A percentile compares a stretch with the other conserved stretches of the same genome.
Evolutionary conservation across 768 basidiomycete genomes (phyloP).

Genomic region (Serendipita vermifera): DNA sequence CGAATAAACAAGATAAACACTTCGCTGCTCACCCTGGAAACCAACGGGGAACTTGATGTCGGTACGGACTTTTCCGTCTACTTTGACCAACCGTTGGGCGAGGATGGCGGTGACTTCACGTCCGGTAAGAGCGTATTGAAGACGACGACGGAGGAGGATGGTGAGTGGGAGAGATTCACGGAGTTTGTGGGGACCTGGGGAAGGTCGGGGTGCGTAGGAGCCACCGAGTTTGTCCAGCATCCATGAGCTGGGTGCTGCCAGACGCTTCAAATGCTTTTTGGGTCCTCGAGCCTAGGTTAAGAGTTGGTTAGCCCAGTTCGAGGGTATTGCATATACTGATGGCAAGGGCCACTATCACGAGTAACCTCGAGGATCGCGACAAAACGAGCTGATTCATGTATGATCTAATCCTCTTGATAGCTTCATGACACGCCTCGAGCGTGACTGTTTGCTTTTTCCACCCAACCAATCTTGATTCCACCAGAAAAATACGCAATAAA

Average conservation of each 20-base stretch:
- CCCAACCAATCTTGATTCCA: too few relatives aligned
- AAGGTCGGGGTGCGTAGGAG: constrained; percentile 90
- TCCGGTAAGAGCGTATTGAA: constrained; percentile 97
- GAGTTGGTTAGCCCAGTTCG: too few relatives aligned
- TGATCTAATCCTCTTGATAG: too few relatives aligned
- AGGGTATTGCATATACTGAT: too few relatives aligned
- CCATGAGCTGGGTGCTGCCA: constrained; percentile 96
- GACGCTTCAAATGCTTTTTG: constrained; percentile 97
- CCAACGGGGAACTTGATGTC: constrained; percentile 95
- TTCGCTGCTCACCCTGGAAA: constrained; percentile 68
- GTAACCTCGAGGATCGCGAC: too few relatives aligned
- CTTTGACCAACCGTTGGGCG: constrained; percentile 93
- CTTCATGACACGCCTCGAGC: too few relatives aligned
- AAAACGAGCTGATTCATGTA: too few relatives aligned
- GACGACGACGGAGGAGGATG: constrained; percentile 95
- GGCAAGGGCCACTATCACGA: too few relatives aligned
- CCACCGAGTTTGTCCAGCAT: constrained; percentile 98
- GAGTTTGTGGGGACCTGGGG: constrained; percentile 97
- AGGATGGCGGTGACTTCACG: constrained; percentile 94
- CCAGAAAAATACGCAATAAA: too few relatives aligned
- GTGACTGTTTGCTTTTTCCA: too few relatives aligned
- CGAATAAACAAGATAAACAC: constrained; percentile 4
- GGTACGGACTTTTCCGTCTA: constrained; percentile 96
- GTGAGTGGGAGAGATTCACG: constrained; percentile 95
- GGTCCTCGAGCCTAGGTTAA: constrained; percentile 78